Evolutionary conservation across 2,329 filamentous ascomycete species (phyloP), one percentile per base, ranked within the genome.

Genomic region (Epichloe gansuensis): DNA sequence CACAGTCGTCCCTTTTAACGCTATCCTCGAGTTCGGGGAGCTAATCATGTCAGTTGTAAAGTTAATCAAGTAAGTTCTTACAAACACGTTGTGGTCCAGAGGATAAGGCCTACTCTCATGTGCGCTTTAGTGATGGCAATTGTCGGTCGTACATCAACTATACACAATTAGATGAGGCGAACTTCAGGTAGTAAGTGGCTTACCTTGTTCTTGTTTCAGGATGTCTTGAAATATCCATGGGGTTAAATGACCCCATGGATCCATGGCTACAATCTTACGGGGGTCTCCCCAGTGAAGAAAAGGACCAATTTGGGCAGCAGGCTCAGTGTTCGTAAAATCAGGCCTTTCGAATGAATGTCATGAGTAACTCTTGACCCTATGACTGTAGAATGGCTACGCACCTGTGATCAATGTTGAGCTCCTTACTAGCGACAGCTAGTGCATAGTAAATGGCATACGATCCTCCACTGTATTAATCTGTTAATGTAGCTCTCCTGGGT

Each of bases 201-300:
- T 67, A 80, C 80, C 72, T 60, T 88, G 81, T 45, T 96, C 82
- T 49, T 85, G 82, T 48, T 86, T 76, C 61, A 93, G 90, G 46
- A 81, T 77, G 56, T 91, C 82, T 58, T 86, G 86, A 72, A 85
- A 95, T 2, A 94, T 71, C 84, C 85, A 91, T 8, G 88, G 88
- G 8, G 85, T 80, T 55, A 95, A 73, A 71, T 97, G 93, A 6
- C 93, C 91, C 67, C 86, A 88, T 0, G 91, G 91, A 65, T 97
- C 93, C 89, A 98, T 95, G 17, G 91, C 88, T 13, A 97, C 91
- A 57, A 98, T 97, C 75, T 96, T 97, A 69, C 88, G 89, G 62
- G 80, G 81, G 65, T 95, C 88, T 28, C 79, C 80, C 91, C 91
- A 98, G 70, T 93, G 82, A 7, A 88, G 83, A 61, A 95, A 95